Evolutionary conservation across 371 early-diverging fungal species (phyloP), one percentile per base, ranked within the genome.

Genomic region (Zychaea mexicana): DNA sequence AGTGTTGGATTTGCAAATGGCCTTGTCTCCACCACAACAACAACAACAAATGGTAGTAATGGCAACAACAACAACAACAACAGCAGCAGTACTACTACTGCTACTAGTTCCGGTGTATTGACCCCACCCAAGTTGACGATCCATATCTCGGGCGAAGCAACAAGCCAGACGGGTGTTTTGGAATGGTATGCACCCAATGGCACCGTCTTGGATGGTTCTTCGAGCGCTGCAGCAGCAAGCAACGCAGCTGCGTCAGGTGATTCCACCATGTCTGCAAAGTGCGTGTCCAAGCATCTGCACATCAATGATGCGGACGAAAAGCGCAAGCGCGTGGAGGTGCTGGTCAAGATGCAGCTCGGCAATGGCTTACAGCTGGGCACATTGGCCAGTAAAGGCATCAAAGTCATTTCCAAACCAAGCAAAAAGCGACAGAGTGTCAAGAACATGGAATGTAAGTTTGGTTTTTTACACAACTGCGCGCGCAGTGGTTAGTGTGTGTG

Each of bases 391-490:
- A 88, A 88, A 61, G 86, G 90, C 6, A 90, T 94, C 68, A 92
- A 92, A 68, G 93, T 94, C n/a, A 94, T 94, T 60, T 88, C 88
- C 73, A 94, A 94, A 71, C 94, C 94, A 0, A 88, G 90, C 64
- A 94, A 94, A 75, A 93, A 93, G 75, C 78, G 92, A 45, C 94
- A 88, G 71, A 94, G 90, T 69, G 88, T 85, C 27, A 92, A 91
- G 72, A 94, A 94, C 69, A 90, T 92, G 78, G 93, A 92, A 62
- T 73, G 84, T 80, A 82, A 81, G 82, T 69, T 42, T 42, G 13
- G 2, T 3, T 42, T 42, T 5, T 12, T 42, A 1, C 4, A 12
- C n/a, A 4, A 15, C n/a, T 39, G n/a, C 15, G 10, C n/a, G n/a
- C n/a, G n/a, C n/a, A n/a, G n/a, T 39, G 10, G 2, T 39, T 39